Conservation (phyloP, 768 basidiomycete species). For the Kwoniella shandongensis region DNA sequence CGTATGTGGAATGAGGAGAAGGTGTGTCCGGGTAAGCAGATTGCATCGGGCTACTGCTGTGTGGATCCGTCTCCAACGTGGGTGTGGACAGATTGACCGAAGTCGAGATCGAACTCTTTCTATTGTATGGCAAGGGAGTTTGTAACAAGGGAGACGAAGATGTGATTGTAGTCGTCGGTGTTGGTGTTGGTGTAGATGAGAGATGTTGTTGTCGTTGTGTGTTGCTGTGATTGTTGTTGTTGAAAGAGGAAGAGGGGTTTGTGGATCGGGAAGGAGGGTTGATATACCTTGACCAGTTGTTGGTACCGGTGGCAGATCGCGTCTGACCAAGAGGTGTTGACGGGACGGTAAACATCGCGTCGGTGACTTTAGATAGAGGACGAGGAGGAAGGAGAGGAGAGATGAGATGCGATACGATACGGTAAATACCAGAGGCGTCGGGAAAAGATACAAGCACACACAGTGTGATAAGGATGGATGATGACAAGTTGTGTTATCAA, state of each 20-base stretch:
- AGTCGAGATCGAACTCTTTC: background rate
- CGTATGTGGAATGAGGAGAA: conserved; percentile 34
- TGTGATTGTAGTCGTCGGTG: conserved; percentile 4
- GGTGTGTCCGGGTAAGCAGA: conserved; percentile 37
- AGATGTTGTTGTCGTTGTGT: conserved; percentile 16
- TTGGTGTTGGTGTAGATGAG: conserved; percentile 9
- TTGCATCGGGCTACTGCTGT: conserved; percentile 20
- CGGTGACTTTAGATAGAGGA: background rate
- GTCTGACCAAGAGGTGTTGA: conserved; percentile 12
- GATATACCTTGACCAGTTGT: conserved; percentile 21
- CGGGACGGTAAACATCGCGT: conserved; percentile 21
- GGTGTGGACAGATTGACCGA: no score
- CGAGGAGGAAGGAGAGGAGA: no score
- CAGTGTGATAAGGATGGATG: conserved; percentile 11
- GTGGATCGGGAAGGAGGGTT: conserved; percentile 3
- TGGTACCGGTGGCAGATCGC: no score
- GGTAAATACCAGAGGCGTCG: no score
- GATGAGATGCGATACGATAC: no score
- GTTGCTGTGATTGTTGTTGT: conserved; percentile 6
- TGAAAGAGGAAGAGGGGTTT: conserved; percentile 1
- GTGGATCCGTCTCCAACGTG: conserved; percentile 11
- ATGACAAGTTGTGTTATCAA: conserved; percentile 1
- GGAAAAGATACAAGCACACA: conserved; percentile 5
- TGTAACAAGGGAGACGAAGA: background rate
- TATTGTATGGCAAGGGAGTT: background rate